Evolutionary conservation across 164 flowering plant species (phyloP).

Genomic region (Liriodendron chinense): DNA sequence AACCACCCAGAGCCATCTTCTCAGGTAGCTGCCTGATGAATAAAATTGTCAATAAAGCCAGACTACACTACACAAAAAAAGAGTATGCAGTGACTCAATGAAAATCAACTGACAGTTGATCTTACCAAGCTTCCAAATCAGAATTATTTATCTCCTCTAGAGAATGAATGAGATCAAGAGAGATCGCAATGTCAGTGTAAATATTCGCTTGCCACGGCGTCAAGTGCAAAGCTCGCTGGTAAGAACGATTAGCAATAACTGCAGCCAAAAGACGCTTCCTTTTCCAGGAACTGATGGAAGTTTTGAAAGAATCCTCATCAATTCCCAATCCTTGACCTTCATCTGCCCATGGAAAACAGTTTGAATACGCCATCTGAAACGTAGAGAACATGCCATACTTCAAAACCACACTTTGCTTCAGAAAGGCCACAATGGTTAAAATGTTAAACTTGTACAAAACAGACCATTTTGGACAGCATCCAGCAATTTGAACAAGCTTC

Average conservation of each 20-base stretch:
- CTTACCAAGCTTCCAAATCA: conserved; percentile 50
- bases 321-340: conserved; percentile 21
- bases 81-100: neutral
- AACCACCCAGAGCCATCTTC: conserved; percentile 87
- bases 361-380: conserved; percentile 66
- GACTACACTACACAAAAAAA: conserved; percentile 1
- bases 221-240: conserved; percentile 87
- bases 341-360: conserved; percentile 77
- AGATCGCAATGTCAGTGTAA: conserved; percentile 72
- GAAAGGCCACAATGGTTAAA: neutral
- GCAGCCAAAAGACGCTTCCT: conserved; percentile 50
- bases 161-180: conserved; percentile 50
- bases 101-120: neutral
- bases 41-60: conserved; percentile 15
- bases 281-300: conserved; percentile 66
- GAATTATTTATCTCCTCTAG: conserved; percentile 29
- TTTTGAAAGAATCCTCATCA: conserved; percentile 42
- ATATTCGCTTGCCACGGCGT: conserved; percentile 88
- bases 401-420: neutral
- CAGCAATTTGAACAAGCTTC: neutral
- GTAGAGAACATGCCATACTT: neutral
- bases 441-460: neutral
- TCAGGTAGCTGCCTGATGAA: conserved; percentile 73
- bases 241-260: conserved; percentile 55
- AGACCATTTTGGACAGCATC: neutral